Percentiles rank a stretch among this genome's conserved stretches.
Evolutionary conservation across 2,329 filamentous ascomycete species (phyloP).

Genomic region (Acarospora socialis): DNA sequence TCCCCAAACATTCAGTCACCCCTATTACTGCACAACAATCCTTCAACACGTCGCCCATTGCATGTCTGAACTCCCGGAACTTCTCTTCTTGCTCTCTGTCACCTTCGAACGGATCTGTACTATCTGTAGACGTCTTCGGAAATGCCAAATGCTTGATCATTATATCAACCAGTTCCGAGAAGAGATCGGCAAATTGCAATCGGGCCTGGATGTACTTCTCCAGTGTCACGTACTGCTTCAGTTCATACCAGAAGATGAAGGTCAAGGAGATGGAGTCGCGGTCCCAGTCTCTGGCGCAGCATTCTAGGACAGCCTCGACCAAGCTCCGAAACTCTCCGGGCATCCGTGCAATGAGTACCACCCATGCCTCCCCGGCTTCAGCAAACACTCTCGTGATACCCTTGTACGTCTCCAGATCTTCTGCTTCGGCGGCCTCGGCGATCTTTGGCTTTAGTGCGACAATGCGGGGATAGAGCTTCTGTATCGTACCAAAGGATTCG

Average conservation of each 20-base stretch:
- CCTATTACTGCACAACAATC: constrained; percentile 95
- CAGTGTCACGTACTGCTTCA: constrained; percentile 89
- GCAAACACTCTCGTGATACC: constrained; percentile 81
- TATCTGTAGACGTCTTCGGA: constrained; percentile 59
- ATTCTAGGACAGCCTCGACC: constrained; percentile 86
- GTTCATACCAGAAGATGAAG: constrained; percentile 95
- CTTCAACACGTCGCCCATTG: constrained; percentile 96
- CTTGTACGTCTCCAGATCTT: constrained; percentile 76
- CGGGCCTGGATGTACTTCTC: constrained; percentile 79
- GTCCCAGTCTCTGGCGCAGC: constrained; percentile 72
- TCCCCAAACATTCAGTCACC: constrained; percentile 76
- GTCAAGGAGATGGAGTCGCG: constrained; percentile 86
- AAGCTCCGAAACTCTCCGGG: constrained; percentile 68
- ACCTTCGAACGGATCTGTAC: constrained; percentile 81
- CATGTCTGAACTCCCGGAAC: constrained; percentile 89
- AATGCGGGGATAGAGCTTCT: constrained; percentile 67
- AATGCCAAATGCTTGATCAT: constrained; percentile 85
- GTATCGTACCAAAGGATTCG: constrained; percentile 64
- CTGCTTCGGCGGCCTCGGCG: constrained; percentile 56
- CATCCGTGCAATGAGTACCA: constrained; percentile 74
- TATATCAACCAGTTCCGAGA: constrained; percentile 79
- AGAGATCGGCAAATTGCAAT: constrained; percentile 63
- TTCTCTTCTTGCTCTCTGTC: constrained; percentile 93
- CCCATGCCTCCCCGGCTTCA: constrained; percentile 89
- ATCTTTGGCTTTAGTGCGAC: constrained; percentile 66